A percentile compares a stretch with the other conserved stretches of the same genome.
These are phyloP conservation scores for Tricholoma hemisulphureum DNA, from an alignment of 768 basidiomycete genomes.

Conservation along the genomic window DNA sequence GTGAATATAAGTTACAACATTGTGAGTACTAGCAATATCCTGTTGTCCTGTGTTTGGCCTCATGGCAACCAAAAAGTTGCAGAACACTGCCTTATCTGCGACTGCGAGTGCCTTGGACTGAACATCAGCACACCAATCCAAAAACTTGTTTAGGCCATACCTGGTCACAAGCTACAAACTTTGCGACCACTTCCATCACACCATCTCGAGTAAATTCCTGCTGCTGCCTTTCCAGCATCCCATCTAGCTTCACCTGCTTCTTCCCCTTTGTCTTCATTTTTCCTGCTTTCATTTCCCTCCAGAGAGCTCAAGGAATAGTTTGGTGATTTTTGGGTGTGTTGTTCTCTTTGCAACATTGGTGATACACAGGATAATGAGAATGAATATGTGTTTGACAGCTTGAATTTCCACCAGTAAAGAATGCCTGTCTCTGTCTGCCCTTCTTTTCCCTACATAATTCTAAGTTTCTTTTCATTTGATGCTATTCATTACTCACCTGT, in stretches of 20 bases:
- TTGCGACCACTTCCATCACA: constrained; percentile 10
- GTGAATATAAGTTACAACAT: constrained; percentile 14
- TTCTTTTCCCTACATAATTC: background rate
- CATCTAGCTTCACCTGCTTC: constrained; percentile 8
- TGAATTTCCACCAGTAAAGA: constrained; percentile 14
- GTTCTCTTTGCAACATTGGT: constrained; percentile 8
- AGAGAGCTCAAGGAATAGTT: constrained; percentile 11
- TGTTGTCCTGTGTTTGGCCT: background rate
- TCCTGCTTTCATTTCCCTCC: constrained; percentile 6
- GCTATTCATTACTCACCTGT: background rate
- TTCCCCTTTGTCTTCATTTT: constrained; percentile 3
- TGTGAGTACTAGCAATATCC: constrained; percentile 3
- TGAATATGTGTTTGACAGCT: constrained; percentile 10
- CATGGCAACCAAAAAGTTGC: constrained; percentile 1
- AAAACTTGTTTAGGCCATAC: background rate
- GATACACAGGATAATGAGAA: too few relatives aligned
- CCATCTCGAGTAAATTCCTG: constrained; percentile 10
- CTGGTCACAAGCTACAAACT: constrained; percentile 17
- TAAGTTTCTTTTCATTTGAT: background rate
- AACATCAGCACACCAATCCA: background rate
- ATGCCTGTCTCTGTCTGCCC: background rate
- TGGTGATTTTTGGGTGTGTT: constrained; percentile 12
- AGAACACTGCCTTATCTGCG: background rate
- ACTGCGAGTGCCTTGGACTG: background rate
- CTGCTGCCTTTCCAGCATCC: background rate